These are phyloP conservation scores for Ceratocystis eucalypticola DNA, from an alignment of 2,329 filamentous ascomycete species.

Conservation along the genomic window DNA sequence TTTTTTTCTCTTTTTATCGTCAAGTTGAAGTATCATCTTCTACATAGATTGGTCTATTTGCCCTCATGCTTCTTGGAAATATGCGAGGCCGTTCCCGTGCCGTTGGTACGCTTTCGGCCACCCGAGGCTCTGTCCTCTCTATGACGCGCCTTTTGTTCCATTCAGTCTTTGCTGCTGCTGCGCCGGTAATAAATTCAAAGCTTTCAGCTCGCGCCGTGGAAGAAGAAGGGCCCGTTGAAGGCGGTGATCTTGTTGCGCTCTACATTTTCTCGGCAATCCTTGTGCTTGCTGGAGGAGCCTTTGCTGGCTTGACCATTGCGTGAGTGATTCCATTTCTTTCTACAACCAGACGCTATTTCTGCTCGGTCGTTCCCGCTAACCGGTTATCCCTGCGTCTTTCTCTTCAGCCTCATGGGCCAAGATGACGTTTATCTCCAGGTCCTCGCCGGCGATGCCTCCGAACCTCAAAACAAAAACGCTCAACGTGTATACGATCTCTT, in stretches of 20 bases:
- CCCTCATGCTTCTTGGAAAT: not conserved
- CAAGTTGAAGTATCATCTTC: not conserved
- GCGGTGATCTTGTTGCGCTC: slow-evolving; percentile 66
- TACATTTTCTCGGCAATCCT: slow-evolving; percentile 64
- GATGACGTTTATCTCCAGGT: slow-evolving; percentile 97
- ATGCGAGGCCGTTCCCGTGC: slow-evolving; percentile 16
- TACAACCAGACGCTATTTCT: not conserved
- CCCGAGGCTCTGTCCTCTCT: slow-evolving; percentile 12
- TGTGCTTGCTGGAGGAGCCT: slow-evolving; percentile 79
- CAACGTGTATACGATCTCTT: slow-evolving; percentile 66
- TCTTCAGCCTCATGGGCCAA: slow-evolving; percentile 44
- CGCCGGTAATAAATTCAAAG: slow-evolving; percentile 28
- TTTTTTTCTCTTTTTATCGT: not conserved
- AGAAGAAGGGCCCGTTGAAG: slow-evolving; percentile 39
- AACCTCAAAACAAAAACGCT: slow-evolving; percentile 75
- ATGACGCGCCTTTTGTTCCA: slow-evolving; percentile 17
- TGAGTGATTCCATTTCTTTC: slow-evolving; percentile 30
- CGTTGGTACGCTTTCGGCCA: slow-evolving; percentile 12
- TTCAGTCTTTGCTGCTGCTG: slow-evolving; percentile 32
- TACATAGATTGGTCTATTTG: not conserved
- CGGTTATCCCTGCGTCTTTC: not conserved
- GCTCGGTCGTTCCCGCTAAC: not conserved
- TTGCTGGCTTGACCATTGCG: slow-evolving; percentile 87
- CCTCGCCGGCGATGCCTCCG: slow-evolving; percentile 71
- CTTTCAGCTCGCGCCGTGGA: slow-evolving; percentile 24